phyloP scores from a whole-genome alignment of 331 rosid species.

The Malus hybrid region DNA sequence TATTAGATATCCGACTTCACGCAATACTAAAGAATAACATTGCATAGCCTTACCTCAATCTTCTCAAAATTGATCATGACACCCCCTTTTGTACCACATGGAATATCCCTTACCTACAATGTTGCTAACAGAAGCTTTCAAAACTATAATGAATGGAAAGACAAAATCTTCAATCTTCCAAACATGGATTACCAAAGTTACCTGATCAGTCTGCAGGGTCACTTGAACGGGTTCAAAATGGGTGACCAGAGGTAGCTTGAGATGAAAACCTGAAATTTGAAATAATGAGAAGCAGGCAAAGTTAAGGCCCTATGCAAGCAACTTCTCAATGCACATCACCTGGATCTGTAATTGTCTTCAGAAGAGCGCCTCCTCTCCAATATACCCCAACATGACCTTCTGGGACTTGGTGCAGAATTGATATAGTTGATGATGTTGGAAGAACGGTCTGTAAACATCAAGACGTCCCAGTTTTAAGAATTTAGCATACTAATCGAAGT shows the following conservation, averaged over 20 bases:
- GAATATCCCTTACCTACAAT: slow-evolving; percentile 78
- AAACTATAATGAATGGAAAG: neutral
- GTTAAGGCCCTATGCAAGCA: neutral
- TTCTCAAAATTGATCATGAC: slow-evolving; percentile 87
- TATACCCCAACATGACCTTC: slow-evolving; percentile 96
- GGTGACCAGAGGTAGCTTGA: slow-evolving; percentile 74
- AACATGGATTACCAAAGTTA: slow-evolving; percentile 16
- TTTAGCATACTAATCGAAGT: neutral
- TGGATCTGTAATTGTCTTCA: slow-evolving; percentile 61
- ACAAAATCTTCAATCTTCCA: neutral
- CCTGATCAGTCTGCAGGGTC: slow-evolving; percentile 85
- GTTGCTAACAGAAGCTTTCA: neutral
- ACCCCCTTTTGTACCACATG: slow-evolving; percentile 97
- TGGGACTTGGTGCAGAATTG: slow-evolving; percentile 89
- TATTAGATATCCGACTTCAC: neutral
- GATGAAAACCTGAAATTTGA: slow-evolving; percentile 60
- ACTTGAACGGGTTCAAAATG: slow-evolving; percentile 82
- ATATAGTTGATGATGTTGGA: slow-evolving; percentile 39
- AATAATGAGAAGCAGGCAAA: neutral
- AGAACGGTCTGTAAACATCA: slow-evolving; percentile 37
- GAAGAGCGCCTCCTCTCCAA: slow-evolving; percentile 94
- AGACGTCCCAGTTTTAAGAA: neutral
- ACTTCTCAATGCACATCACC: slow-evolving; percentile 26
- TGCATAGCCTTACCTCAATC: slow-evolving; percentile 56
- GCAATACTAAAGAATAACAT: neutral